Conservation (phyloP, 805 yeast species). For the Crinitomyces ghanaensis region DNA sequence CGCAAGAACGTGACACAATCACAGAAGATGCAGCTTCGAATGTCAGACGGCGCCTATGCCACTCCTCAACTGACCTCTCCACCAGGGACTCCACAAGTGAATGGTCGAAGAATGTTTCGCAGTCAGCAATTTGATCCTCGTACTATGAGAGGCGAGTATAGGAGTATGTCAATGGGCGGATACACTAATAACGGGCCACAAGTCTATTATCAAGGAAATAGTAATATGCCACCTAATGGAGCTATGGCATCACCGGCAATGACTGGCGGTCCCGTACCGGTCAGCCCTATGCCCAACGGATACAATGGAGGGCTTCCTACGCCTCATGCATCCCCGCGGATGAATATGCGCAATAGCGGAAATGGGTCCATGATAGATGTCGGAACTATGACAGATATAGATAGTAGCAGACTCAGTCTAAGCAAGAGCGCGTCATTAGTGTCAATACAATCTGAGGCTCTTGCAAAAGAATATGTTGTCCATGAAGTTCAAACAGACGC, state of each 20-base stretch:
- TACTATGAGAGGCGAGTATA: neutral
- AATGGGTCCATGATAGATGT: no score
- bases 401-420: no score
- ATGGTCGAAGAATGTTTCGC: conserved; percentile 9
- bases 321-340: no score
- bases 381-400: no score
- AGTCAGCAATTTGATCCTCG: no score
- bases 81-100: conserved; percentile 14
- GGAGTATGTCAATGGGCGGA: neutral
- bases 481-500: no score
- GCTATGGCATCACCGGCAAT: conserved; percentile 3
- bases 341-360: no score
- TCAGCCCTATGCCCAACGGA: conserved; percentile 5
- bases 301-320: no score
- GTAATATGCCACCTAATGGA: neutral
- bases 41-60: conserved; percentile 11
- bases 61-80: conserved; percentile 5
- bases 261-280: conserved; percentile 18
- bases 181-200: neutral
- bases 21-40: conserved; percentile 14
- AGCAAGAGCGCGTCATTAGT: no score
- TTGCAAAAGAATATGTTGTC: no score
- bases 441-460: no score
- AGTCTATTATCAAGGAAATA: neutral
- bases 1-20: conserved; percentile 16